phyloP scores from a whole-genome alignment of 2,329 filamentous ascomycete genomes.

The Colletotrichum sidae region DNA sequence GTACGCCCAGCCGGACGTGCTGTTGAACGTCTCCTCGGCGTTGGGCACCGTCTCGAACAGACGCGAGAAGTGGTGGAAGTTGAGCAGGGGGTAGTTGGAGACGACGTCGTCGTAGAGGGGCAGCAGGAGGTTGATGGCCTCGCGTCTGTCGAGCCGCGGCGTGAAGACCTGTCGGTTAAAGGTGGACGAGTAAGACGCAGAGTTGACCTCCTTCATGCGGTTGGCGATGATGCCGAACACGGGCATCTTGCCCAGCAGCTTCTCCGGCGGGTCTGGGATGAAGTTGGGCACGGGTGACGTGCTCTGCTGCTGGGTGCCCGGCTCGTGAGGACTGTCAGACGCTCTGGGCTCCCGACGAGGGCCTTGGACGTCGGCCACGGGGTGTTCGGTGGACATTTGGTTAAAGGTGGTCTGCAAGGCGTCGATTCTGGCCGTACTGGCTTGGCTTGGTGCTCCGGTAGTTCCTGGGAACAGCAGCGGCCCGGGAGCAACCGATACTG shows the following conservation, averaged over 20 bases:
- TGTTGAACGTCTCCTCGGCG: constrained; percentile 27
- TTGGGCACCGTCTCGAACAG: constrained; percentile 21
- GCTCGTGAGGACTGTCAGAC: not conserved
- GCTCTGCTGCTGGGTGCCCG: not conserved
- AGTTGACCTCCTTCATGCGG: constrained; percentile 24
- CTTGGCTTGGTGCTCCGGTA: not conserved
- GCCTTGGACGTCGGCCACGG: not conserved
- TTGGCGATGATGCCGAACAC: constrained; percentile 25
- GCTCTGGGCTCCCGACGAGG: not conserved
- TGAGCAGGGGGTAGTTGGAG: constrained; percentile 27
- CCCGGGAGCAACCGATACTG: constrained; percentile 20
- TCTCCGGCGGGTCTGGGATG: not conserved
- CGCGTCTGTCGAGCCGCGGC: constrained; percentile 22
- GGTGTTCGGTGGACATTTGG: constrained; percentile 18
- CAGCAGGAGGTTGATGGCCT: constrained; percentile 27
- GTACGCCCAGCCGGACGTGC: constrained; percentile 34
- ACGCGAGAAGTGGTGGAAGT: constrained; percentile 24
- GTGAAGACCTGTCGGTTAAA: constrained; percentile 34
- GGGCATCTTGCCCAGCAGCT: constrained; percentile 18
- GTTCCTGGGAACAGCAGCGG: constrained; percentile 1
- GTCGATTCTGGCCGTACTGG: not conserved
- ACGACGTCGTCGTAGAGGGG: constrained; percentile 26
- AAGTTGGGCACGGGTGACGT: not conserved
- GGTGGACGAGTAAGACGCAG: constrained; percentile 32
- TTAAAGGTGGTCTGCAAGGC: constrained; percentile 6